phyloP scores from a whole-genome alignment of 2,329 filamentous ascomycete species.

The Penicillium sp. region DNA sequence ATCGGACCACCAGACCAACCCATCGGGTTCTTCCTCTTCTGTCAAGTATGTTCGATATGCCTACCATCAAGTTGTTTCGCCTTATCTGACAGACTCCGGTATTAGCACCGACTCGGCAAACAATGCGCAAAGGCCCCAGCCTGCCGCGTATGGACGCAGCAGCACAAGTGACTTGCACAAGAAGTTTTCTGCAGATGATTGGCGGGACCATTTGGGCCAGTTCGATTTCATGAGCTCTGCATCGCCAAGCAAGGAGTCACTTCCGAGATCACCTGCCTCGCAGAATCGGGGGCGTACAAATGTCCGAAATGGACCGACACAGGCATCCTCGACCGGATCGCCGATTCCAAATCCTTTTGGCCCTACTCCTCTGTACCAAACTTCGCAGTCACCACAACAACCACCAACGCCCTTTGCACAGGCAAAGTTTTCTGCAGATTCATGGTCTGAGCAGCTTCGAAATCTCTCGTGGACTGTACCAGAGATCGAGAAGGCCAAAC shows the following conservation, averaged over 20 bases:
- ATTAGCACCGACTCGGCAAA: conserved; percentile 9
- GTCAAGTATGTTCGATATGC: conserved; percentile 14
- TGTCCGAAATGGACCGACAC: conserved; percentile 22
- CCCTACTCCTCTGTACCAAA: conserved; percentile 14
- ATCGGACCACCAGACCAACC: conserved; percentile 12
- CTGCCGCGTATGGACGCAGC: conserved; percentile 33
- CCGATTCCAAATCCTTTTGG: conserved; percentile 23
- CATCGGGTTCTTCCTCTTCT: conserved; percentile 13
- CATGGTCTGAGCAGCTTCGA: conserved; percentile 41
- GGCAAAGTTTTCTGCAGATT: conserved; percentile 40
- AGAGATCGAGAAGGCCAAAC: conserved; percentile 28
- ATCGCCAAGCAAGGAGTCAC: conserved; percentile 24
- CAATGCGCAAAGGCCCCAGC: conserved; percentile 5
- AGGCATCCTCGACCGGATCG: conserved; percentile 17
- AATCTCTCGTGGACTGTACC: conserved; percentile 36
- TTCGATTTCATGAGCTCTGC: conserved; percentile 40
- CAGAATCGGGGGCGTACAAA: conserved; percentile 25
- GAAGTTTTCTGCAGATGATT: conserved; percentile 45
- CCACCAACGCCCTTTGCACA: conserved; percentile 34
- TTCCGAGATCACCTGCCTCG: conserved; percentile 19
- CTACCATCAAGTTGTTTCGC: not conserved
- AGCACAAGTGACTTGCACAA: conserved; percentile 38
- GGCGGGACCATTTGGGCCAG: conserved; percentile 38
- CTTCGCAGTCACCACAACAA: conserved; percentile 17
- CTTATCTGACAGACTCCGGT: not conserved